These are phyloP conservation scores for Juglanconis juglandina DNA, from an alignment of 2,329 filamentous ascomycete genomes.

Conservation along the genomic window DNA sequence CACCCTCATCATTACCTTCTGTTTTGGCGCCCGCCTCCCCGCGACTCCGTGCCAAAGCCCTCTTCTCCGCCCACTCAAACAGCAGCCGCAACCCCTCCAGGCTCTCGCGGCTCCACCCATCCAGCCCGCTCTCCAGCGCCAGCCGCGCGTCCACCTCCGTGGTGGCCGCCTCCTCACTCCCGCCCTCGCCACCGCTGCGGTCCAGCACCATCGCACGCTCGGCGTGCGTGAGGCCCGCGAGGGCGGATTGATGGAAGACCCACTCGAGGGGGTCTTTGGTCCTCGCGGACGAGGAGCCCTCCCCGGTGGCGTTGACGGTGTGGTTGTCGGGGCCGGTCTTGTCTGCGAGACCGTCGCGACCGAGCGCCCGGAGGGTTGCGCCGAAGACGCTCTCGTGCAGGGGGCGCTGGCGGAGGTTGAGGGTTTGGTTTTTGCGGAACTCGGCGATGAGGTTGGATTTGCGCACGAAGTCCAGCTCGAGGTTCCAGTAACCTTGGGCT, in stretches of 20 bases:
- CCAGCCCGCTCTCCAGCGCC: constrained; percentile 54
- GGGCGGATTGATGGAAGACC: constrained; percentile 65
- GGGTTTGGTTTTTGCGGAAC: constrained; percentile 67
- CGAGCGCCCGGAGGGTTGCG: constrained; percentile 71
- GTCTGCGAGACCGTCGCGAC: constrained; percentile 32
- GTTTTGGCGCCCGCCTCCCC: constrained; percentile 12
- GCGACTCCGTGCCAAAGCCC: constrained; percentile 29
- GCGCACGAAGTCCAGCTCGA: constrained; percentile 69
- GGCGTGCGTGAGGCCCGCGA: constrained; percentile 54
- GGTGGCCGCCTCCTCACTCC: constrained; percentile 36
- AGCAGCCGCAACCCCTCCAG: constrained; percentile 49
- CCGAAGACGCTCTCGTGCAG: constrained; percentile 67
- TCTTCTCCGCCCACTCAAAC: constrained; percentile 54
- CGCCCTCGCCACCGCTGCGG: constrained; percentile 43
- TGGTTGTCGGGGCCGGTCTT: background rate
- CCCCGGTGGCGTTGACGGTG: constrained; percentile 38
- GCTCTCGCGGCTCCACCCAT: constrained; percentile 36
- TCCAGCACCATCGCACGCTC: constrained; percentile 64
- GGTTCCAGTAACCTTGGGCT: constrained; percentile 72
- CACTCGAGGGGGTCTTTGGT: constrained; percentile 60
- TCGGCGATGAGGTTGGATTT: constrained; percentile 59
- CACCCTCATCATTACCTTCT: constrained; percentile 25
- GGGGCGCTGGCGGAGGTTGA: constrained; percentile 70
- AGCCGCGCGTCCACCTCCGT: constrained; percentile 67
- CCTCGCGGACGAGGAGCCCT: constrained; percentile 1